A percentile compares a stretch with the other conserved stretches of the same genome.
These are phyloP conservation scores for Ustilago crameri DNA, from an alignment of 1,284 basidiomycete species.

Conservation along the genomic window DNA sequence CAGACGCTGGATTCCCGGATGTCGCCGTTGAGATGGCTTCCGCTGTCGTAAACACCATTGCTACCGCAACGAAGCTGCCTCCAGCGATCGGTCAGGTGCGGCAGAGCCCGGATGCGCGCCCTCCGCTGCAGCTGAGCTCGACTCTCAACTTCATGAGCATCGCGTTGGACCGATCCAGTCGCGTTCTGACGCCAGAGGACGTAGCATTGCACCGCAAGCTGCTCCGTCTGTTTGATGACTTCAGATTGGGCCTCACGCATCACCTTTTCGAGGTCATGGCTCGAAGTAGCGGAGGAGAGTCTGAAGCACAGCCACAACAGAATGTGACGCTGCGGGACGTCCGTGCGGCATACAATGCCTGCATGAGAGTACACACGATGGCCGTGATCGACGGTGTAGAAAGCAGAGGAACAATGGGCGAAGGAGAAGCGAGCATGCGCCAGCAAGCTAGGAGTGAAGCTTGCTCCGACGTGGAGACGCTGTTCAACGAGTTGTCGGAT, in stretches of 20 bases:
- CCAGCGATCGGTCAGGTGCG: not conserved
- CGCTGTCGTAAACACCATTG: slow-evolving; percentile 13
- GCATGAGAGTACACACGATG: slow-evolving; percentile 16
- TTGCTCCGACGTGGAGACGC: slow-evolving; percentile 12
- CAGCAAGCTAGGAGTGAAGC: slow-evolving; percentile 1
- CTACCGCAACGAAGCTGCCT: not conserved
- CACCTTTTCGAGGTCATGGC: slow-evolving; percentile 12
- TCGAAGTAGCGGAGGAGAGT: not conserved
- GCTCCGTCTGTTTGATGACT: slow-evolving; percentile 41
- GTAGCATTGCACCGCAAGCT: slow-evolving; percentile 11
- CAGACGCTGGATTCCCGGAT: slow-evolving; percentile 39
- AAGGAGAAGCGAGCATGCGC: not conserved
- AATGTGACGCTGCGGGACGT: slow-evolving; percentile 10
- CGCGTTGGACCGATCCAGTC: slow-evolving; percentile 40
- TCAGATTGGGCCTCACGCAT: slow-evolving; percentile 37
- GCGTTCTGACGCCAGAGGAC: not conserved
- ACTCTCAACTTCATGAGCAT: slow-evolving; percentile 37
- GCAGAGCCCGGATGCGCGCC: not conserved
- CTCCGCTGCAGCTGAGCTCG: slow-evolving; percentile 10
- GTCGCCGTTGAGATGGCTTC: slow-evolving; percentile 35
- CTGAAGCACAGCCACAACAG: not conserved
- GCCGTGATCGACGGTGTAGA: not conserved
- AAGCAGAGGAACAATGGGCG: not conserved
- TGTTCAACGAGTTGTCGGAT: slow-evolving; percentile 32
- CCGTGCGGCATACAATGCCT: slow-evolving; percentile 41